phyloP scores from a whole-genome alignment of 805 yeast genomes.

The Candida oleophila region DNA sequence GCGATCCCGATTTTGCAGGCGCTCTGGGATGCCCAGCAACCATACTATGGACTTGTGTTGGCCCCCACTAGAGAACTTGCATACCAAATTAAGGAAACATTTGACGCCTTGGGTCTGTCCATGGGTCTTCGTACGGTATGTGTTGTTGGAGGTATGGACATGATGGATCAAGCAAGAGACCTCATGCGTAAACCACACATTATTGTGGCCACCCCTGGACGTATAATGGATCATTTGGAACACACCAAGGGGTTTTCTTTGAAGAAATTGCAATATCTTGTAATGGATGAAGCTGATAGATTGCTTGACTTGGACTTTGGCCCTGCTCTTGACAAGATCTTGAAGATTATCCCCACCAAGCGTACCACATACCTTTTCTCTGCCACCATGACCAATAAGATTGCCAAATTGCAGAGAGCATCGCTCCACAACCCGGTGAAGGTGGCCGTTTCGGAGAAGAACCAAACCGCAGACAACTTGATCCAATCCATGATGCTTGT shows the following conservation, averaged over 20 bases:
- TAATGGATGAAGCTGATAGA: constrained; percentile 97
- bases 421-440: constrained; percentile 85
- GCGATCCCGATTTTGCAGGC: constrained; percentile 93
- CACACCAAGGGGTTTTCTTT: constrained; percentile 87
- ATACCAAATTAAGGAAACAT: constrained; percentile 87
- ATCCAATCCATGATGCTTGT: constrained; percentile 86
- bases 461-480: constrained; percentile 92
- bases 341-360: constrained; percentile 79
- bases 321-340: constrained; percentile 84
- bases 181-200: constrained; percentile 92
- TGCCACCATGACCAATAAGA: constrained; percentile 96
- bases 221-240: constrained; percentile 90
- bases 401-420: constrained; percentile 92
- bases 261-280: constrained; percentile 74
- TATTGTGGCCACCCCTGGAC: constrained; percentile 93
- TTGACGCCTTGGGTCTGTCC: constrained; percentile 84
- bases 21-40: constrained; percentile 83
- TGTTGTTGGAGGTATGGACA: constrained; percentile 96
- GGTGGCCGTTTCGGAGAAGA: constrained; percentile 84
- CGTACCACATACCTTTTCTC: constrained; percentile 85
- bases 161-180: constrained; percentile 96
- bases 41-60: constrained; percentile 84
- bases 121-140: constrained; percentile 93
- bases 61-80: constrained; percentile 88
- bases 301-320: constrained; percentile 95